Percentiles rank a stretch among this genome's conserved stretches.
phyloP scores from a whole-genome alignment of 1,284 basidiomycete genomes.

The Heterobasidion annosum region DNA sequence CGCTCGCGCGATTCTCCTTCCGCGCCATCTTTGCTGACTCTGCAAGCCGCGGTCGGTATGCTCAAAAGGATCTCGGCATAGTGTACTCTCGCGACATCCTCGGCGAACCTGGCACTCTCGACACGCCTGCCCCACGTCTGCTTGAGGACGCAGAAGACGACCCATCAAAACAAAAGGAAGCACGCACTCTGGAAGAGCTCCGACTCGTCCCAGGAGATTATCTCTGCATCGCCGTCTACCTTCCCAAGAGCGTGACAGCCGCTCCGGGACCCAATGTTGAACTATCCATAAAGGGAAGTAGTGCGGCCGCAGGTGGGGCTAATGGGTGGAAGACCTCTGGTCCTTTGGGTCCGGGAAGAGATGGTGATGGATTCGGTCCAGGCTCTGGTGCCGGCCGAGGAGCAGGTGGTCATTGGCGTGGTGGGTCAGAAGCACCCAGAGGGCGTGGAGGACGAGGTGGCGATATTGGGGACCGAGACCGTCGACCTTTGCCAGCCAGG shows the following conservation, averaged over 20 bases:
- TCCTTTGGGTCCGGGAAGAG: slow-evolving; percentile 12
- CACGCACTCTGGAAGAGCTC: slow-evolving; percentile 66
- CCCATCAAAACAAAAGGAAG: slow-evolving; percentile 36
- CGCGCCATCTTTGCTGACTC: slow-evolving; percentile 69
- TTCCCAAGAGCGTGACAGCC: slow-evolving; percentile 55
- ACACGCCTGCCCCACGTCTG: slow-evolving; percentile 46
- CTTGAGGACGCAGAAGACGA: slow-evolving; percentile 33
- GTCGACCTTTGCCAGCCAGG: slow-evolving; percentile 18
- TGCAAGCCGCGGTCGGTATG: slow-evolving; percentile 54
- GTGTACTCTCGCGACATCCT: slow-evolving; percentile 76
- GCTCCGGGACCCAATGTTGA: slow-evolving; percentile 30
- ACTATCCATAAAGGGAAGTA: slow-evolving; percentile 39
- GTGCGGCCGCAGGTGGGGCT: slow-evolving; percentile 19
- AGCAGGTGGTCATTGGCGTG: slow-evolving; percentile 58
- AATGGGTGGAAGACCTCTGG: slow-evolving; percentile 28
- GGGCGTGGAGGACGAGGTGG: slow-evolving; percentile 36
- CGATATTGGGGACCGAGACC: slow-evolving; percentile 22
- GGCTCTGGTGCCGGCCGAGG: slow-evolving; percentile 29
- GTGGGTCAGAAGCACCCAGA: slow-evolving; percentile 41
- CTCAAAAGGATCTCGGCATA: slow-evolving; percentile 67
- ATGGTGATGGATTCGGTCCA: slow-evolving; percentile 32
- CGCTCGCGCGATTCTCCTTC: slow-evolving; percentile 70
- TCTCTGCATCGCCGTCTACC: slow-evolving; percentile 56
- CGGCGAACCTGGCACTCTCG: slow-evolving; percentile 60
- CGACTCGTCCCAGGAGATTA: slow-evolving; percentile 73